Percentiles rank a stretch among this genome's conserved stretches.
phyloP scores from a whole-genome alignment of 305 asterid genomes.

The Fraxinus velutina region DNA sequence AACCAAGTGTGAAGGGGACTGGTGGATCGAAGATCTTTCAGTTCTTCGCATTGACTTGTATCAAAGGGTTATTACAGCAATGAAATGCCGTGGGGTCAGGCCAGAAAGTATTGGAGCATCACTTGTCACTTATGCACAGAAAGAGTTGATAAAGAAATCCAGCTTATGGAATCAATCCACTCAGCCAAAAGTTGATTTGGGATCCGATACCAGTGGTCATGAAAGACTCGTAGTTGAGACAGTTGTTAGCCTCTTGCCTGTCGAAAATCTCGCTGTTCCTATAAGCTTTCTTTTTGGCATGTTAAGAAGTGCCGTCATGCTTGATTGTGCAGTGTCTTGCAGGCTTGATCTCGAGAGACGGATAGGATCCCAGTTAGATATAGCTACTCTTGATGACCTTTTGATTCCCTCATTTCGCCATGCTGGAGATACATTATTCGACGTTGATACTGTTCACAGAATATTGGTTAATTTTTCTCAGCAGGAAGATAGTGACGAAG shows the following conservation, averaged over 20 bases:
- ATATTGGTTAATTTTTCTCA: constrained; percentile 75
- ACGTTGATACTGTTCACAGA: constrained; percentile 71
- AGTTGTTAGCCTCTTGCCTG: constrained; percentile 63
- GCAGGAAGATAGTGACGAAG: constrained; percentile 84
- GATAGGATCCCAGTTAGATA: constrained; percentile 70
- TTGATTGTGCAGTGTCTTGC: constrained; percentile 56
- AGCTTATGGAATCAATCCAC: constrained; percentile 52
- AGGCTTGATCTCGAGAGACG: constrained; percentile 84
- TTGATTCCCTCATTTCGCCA: constrained; percentile 63
- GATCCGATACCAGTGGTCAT: constrained; percentile 37
- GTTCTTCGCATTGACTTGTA: constrained; percentile 63
- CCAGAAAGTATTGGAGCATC: constrained; percentile 82
- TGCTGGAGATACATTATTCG: constrained; percentile 74
- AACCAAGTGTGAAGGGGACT: constrained; percentile 57
- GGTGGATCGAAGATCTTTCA: constrained; percentile 89
- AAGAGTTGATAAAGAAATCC: constrained; percentile 57
- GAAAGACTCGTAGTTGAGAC: constrained; percentile 65
- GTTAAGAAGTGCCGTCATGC: constrained; percentile 63
- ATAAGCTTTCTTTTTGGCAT: constrained; percentile 65
- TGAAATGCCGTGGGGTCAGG: constrained; percentile 79
- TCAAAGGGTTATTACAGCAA: constrained; percentile 64
- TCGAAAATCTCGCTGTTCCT: constrained; percentile 63
- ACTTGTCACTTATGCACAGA: constrained; percentile 67
- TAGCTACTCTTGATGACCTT: constrained; percentile 76
- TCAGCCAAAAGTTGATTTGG: constrained; percentile 39